Evolutionary conservation across 768 basidiomycete genomes (phyloP), one percentile per base, ranked within the genome.

Genomic region (Coprinellus micaceus): DNA sequence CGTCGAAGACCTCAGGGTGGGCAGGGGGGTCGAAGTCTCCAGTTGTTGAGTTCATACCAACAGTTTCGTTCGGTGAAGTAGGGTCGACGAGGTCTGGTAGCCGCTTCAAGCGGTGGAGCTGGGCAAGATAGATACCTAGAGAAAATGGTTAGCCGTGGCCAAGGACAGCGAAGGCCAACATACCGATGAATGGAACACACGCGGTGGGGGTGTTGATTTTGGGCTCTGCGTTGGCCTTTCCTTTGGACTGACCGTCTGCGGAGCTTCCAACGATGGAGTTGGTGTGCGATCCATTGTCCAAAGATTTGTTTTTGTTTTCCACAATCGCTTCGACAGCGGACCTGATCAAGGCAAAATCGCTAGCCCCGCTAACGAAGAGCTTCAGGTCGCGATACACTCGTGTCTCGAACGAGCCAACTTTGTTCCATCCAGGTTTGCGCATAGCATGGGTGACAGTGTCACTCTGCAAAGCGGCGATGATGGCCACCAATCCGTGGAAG

Each of bases 181-280:
- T 62, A 89, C 90, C 89, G 43, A 93, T 83, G 73, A 92, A 91
- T 6, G 91, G 91, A n/a, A 92, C 79, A 63, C 91, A 91, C 5
- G 82, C 77, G 9, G 82, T 70, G 6, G 81, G 78, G 19, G 67
- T 58, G 12, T 69, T 59, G 25, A 73, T 70, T 58, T 73, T 79
- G 41, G 72, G 58, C 57, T 79, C 61, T 62, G 74, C 68, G 64
- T 72, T 62, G 57, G 68, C 64, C 58, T 74, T 78, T 53, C 67
- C 65, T 60, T 74, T 77, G 5, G 71, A 70, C 50, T 69, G 61
- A 4, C 64, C 72, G 53, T 79, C 81, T 17, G 70, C 67, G 47
- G 71, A 73, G 15, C 71, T 63, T 43, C 74, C 75, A 51, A 77
- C 71, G 26, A 83, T 77, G 24, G 83, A 81, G 15, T 78, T 68